These are phyloP conservation scores for Taiozyma sp. DNA, from an alignment of 1,139 yeast genomes.

Conservation along the genomic window DNA sequence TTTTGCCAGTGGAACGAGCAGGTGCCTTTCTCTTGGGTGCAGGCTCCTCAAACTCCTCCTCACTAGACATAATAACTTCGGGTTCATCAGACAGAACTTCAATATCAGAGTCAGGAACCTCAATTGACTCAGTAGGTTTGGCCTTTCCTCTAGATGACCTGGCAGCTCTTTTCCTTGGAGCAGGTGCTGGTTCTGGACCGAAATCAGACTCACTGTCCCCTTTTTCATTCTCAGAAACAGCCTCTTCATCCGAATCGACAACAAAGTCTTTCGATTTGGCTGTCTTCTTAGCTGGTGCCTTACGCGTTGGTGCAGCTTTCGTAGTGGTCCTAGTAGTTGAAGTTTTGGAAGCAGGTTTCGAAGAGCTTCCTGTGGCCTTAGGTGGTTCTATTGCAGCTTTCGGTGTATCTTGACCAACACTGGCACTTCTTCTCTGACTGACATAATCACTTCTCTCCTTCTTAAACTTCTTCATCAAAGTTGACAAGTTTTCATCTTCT, in stretches of 20 bases:
- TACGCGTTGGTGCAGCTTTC: not conserved
- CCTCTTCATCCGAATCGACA: constrained; percentile 1
- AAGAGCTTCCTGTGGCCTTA: not conserved
- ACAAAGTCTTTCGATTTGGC: constrained; percentile 1
- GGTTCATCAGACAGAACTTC: constrained; percentile 1
- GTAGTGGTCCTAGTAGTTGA: not conserved
- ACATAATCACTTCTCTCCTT: constrained; percentile 23
- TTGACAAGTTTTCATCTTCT: constrained; percentile 26
- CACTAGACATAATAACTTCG: constrained; percentile 6
- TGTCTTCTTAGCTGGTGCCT: not conserved
- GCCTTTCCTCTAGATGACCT: not conserved
- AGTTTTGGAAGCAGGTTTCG: not conserved
- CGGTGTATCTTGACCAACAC: constrained; percentile 4
- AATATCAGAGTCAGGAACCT: not conserved
- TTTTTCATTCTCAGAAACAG: not conserved
- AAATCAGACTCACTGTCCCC: constrained; percentile 1
- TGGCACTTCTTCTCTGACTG: constrained; percentile 6
- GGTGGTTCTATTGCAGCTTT: constrained; percentile 2
- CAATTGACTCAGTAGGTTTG: not conserved
- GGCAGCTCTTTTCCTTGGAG: not conserved
- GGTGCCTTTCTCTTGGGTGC: constrained; percentile 3
- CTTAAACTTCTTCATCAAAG: constrained; percentile 26
- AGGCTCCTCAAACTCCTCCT: constrained; percentile 7
- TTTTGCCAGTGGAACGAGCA: constrained; percentile 4
- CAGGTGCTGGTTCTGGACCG: not conserved